phyloP scores from a whole-genome alignment of 2,329 filamentous ascomycete species.

The Pseudocercospora musae region DNA sequence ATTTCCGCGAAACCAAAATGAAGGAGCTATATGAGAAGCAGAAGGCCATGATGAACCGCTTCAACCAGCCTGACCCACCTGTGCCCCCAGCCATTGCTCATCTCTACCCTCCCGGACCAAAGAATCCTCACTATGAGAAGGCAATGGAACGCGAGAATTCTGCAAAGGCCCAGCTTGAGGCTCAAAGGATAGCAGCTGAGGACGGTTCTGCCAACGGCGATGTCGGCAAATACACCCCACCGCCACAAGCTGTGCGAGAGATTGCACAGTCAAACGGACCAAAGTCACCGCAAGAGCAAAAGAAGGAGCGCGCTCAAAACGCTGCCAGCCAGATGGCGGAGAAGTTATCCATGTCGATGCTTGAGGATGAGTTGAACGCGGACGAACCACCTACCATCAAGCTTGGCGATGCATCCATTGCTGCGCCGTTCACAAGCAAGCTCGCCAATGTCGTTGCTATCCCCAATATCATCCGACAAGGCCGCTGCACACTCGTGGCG shows the following conservation, averaged over 20 bases:
- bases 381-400: slow-evolving; percentile 94
- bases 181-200: slow-evolving; percentile 48
- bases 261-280: slow-evolving; percentile 1
- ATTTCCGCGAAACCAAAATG: slow-evolving; percentile 93
- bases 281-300: slow-evolving; percentile 48
- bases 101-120: slow-evolving; percentile 83
- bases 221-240: slow-evolving; percentile 25
- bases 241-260: slow-evolving; percentile 21
- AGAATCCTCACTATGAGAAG: slow-evolving; percentile 91
- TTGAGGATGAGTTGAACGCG: slow-evolving; percentile 84
- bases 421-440: slow-evolving; percentile 96
- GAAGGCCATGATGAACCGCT: slow-evolving; percentile 82
- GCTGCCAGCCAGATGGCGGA: slow-evolving; percentile 79
- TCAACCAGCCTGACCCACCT: slow-evolving; percentile 90
- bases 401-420: slow-evolving; percentile 93
- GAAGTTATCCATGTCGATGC: slow-evolving; percentile 79
- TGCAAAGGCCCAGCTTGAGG: slow-evolving; percentile 63
- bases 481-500: slow-evolving; percentile 92
- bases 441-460: slow-evolving; percentile 94
- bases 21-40: slow-evolving; percentile 99
- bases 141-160: slow-evolving; percentile 82
- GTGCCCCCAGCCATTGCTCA: slow-evolving; percentile 91
- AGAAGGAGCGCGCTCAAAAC: slow-evolving; percentile 58
- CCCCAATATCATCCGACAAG: slow-evolving; percentile 97
- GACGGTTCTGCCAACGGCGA: slow-evolving; percentile 34